Base-by-base conservation (phyloP, 306 rosid genomes). In the Rosa multiflora region DNA sequence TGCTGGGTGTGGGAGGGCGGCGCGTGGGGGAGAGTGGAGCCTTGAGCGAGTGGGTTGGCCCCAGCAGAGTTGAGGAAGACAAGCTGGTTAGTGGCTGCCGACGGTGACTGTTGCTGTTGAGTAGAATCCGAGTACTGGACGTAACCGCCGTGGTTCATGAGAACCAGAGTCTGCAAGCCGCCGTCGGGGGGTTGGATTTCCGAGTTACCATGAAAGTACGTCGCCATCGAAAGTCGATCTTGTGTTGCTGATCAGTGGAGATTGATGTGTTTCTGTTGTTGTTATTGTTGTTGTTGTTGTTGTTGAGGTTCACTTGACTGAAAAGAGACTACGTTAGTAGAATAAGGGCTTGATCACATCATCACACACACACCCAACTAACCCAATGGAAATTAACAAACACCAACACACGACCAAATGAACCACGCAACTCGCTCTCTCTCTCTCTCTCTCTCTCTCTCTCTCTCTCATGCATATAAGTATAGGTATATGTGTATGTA, bases 161-260 rank as follows among this genome's bases (percentile, higher is more conserved):
- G 92, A 3, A 95, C 84, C 0, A 95, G 93, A 4, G 99, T 95
- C 67, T 95, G 99, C 56, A 95, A 88, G 44, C 94, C 96, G 43
- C 86, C 98, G 21, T 77, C 83, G 2, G 83, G 52, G 18, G 89
- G 44, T 88, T 89, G 98, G 80, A 93, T 93, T 72, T 91, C 98
- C 15, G 99, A 77, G 84, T 89, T 93, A 9, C 87, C 88, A 76
- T 93, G 99, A 83, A 88, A 93, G 79, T 95, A 93, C 67, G 98
- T 93, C 80, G 98, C 97, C 99, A 95, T 94, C 79, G 85, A 12
- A n/a, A 26, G 48, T 73, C 81, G 77, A 78, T 51, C 23, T 62
- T 58, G 13, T 21, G 35, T n/a, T 58, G 35, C 82, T 86, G 85
- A 74, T 82, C 89, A 81, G 76, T 76, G 78, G 83, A 71, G 46